Evolutionary conservation across 306 rosid species (phyloP).

Genomic region (Lablab purpureus): DNA sequence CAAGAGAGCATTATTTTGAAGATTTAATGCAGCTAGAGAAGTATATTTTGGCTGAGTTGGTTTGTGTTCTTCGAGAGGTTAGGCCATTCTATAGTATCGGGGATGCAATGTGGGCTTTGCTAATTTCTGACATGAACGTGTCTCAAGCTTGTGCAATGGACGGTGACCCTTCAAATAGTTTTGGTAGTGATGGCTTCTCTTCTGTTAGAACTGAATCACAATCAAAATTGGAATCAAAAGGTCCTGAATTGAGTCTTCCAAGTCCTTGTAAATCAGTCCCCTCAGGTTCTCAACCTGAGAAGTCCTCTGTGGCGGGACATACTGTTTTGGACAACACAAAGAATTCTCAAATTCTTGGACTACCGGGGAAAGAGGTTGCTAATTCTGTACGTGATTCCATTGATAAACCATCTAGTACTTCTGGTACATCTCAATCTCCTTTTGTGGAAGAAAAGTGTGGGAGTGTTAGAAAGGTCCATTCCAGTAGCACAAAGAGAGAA

Average conservation of each 20-base stretch:
- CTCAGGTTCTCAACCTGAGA: constrained; percentile 58
- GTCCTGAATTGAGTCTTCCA: constrained; percentile 62
- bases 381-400: constrained; percentile 51
- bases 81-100: constrained; percentile 89
- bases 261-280: constrained; percentile 58
- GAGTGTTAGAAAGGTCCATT: constrained; percentile 63
- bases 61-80: constrained; percentile 89
- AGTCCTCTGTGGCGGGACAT: constrained; percentile 50
- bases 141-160: constrained; percentile 92
- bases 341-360: constrained; percentile 55
- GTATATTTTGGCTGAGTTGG: constrained; percentile 86
- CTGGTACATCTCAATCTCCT: constrained; percentile 64
- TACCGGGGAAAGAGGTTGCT: constrained; percentile 57
- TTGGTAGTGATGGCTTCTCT: constrained; percentile 57
- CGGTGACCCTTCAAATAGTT: constrained; percentile 57
- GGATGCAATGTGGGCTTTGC: constrained; percentile 96
- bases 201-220: constrained; percentile 56
- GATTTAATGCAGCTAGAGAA: constrained; percentile 84
- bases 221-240: constrained; percentile 59
- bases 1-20: constrained; percentile 77
- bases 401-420: constrained; percentile 56
- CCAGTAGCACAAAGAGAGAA: constrained; percentile 73
- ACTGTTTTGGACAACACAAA: constrained; percentile 48
- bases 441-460: constrained; percentile 64
- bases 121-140: constrained; percentile 85